Conservation (phyloP, 805 yeast genomes). For the Nakazawaea molendinolei region DNA sequence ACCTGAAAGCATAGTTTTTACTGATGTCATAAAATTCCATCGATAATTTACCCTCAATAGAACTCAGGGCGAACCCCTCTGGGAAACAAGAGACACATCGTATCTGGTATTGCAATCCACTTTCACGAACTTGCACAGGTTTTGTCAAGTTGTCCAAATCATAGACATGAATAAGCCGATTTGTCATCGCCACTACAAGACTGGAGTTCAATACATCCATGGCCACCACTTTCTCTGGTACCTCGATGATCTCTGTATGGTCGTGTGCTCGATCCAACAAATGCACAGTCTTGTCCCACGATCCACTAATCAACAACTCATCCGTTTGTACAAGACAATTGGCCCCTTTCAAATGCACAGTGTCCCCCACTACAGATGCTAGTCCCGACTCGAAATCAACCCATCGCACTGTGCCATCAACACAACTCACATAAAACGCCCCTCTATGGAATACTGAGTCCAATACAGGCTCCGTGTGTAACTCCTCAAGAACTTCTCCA, state of each 20-base stretch:
- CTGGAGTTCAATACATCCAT: slow-evolving; percentile 44
- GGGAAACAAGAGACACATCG: slow-evolving; percentile 46
- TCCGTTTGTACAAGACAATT: slow-evolving; percentile 24
- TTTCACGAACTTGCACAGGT: slow-evolving; percentile 46
- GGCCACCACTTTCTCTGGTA: slow-evolving; percentile 49
- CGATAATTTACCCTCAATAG: slow-evolving; percentile 80
- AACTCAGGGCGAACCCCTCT: slow-evolving; percentile 57
- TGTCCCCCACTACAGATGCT: slow-evolving; percentile 24
- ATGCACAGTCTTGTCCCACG: slow-evolving; percentile 54
- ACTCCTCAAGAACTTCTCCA: neutral
- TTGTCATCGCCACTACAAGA: slow-evolving; percentile 48
- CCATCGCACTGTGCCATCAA: slow-evolving; percentile 47
- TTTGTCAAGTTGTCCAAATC: slow-evolving; percentile 40
- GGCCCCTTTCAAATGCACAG: slow-evolving; percentile 33
- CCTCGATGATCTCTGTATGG: slow-evolving; percentile 13
- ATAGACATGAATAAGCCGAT: slow-evolving; percentile 47
- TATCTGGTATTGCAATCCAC: slow-evolving; percentile 63
- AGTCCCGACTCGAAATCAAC: slow-evolving; percentile 37
- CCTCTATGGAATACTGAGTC: neutral
- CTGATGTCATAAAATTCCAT: slow-evolving; percentile 58
- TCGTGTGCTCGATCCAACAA: slow-evolving; percentile 36
- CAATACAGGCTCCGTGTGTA: slow-evolving; percentile 3
- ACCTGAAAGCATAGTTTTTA: slow-evolving; percentile 69
- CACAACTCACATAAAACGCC: slow-evolving; percentile 27
- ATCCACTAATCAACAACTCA: slow-evolving; percentile 41